Evolutionary conservation across 352 stramenopile species (phyloP), one percentile per base, ranked within the genome.

Genomic region (Phytophthora citrophthora): DNA sequence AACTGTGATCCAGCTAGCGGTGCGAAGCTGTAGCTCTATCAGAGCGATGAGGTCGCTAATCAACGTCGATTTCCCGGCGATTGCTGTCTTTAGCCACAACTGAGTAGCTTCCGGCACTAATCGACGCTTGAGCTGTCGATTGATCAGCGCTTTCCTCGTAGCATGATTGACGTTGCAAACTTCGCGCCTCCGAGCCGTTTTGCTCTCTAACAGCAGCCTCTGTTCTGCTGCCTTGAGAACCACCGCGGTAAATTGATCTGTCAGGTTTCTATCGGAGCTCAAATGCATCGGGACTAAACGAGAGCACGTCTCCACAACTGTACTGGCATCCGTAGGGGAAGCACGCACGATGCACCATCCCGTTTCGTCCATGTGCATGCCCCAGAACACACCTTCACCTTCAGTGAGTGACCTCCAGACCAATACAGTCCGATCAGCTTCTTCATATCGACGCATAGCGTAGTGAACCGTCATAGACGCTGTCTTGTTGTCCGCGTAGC

Each of bases 341-440:
- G 60, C n/a, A 3, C 29, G 26, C 38, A 68, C 38, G 18, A 53
- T 9, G 9, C 53, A 53, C 53, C 61, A 68, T 5, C 53, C 61
- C 4, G 53, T 68, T 23, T 68, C 61, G 4, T 68, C 53, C 0
- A 45, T 49, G n/a, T 68, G 27, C 52, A 58, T 57, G 1, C 53
- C 53, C 6, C 4, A 36, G 15, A 56, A 68, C 11, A 24, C 6
- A 1, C 44, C 53, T 43, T 68, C 53, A 0, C 61, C 61, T 18
- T 57, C 46, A 2, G n/a, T 48, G 1, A 68, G 31, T 12, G 36
- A 29, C 38, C 45, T 62, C 52, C 53, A 68, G 13, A 68, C 52
- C 20, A 68, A 16, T 8, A 68, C 46, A 6, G 32, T 68, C 7
- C 53, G 53, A 24, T 52, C 15, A 1, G 20, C 32, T 26, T 62